Percentiles rank a stretch among this genome's conserved stretches.
Evolutionary conservation across 108 stramenopile genomes (phyloP).

Genomic region (Epipyxis sp.): DNA sequence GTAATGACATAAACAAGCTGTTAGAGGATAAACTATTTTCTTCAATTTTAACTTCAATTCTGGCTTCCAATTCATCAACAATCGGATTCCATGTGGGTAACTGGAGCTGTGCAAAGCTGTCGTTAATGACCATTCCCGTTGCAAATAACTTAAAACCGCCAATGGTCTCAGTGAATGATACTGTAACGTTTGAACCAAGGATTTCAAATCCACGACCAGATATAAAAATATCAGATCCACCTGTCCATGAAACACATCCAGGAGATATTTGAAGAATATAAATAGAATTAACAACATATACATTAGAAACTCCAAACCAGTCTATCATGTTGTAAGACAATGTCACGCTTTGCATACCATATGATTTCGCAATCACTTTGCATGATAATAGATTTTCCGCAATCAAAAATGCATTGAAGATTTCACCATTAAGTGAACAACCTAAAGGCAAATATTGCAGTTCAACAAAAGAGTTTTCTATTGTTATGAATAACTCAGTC

Average conservation of each 20-base stretch:
- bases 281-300: not conserved
- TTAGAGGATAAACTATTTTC: no score
- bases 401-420: not conserved
- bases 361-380: not conserved
- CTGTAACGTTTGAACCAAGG: no score
- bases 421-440: not conserved
- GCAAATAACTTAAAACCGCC: no score
- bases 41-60: no score
- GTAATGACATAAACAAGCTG: no score
- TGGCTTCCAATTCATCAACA: no score
- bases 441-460: not conserved
- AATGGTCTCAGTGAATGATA: no score
- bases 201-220: no score
- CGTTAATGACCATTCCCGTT: no score
- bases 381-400: not conserved
- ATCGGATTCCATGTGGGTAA: no score
- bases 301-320: not conserved
- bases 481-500: not conserved
- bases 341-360: not conserved
- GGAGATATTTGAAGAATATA: not conserved
- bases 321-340: not conserved
- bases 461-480: not conserved
- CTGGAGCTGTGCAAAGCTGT: no score
- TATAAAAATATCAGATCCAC: no score
- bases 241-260: not conserved